phyloP scores from a whole-genome alignment of 345 rosid species.

The Syzygium grande region DNA sequence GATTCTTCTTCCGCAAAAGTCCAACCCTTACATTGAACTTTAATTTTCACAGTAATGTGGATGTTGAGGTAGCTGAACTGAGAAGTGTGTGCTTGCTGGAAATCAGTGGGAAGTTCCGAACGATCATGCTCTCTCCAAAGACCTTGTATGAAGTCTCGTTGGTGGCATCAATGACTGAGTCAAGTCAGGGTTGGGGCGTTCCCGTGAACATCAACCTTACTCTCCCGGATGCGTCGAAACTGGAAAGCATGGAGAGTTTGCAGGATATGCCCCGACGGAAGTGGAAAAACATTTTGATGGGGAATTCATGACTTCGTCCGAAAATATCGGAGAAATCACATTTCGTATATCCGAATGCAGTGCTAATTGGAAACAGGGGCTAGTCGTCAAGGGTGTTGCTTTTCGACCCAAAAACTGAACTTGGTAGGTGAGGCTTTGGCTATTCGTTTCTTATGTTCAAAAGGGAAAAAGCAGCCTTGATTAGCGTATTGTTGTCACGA shows the following conservation, averaged over 20 bases:
- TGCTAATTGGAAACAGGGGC: neutral
- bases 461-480: neutral
- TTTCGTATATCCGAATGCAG: neutral
- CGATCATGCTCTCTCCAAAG: neutral
- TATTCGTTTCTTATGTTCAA: neutral
- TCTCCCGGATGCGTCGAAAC: neutral
- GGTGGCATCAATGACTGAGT: neutral
- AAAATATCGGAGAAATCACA: neutral
- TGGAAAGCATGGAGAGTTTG: neutral
- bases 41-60: neutral
- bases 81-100: neutral
- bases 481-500: too few relatives aligned
- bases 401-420: neutral
- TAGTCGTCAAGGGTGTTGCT: neutral
- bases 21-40: neutral
- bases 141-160: neutral
- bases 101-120: neutral
- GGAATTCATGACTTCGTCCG: neutral
- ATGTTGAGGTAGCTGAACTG: neutral
- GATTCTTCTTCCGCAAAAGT: neutral
- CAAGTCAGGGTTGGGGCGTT: neutral
- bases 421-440: neutral
- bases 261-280: neutral
- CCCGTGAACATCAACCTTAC: neutral
- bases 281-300: neutral